Base-by-base conservation (phyloP, 2,329 filamentous ascomycete genomes). In the Pestalotiopsis sp. region DNA sequence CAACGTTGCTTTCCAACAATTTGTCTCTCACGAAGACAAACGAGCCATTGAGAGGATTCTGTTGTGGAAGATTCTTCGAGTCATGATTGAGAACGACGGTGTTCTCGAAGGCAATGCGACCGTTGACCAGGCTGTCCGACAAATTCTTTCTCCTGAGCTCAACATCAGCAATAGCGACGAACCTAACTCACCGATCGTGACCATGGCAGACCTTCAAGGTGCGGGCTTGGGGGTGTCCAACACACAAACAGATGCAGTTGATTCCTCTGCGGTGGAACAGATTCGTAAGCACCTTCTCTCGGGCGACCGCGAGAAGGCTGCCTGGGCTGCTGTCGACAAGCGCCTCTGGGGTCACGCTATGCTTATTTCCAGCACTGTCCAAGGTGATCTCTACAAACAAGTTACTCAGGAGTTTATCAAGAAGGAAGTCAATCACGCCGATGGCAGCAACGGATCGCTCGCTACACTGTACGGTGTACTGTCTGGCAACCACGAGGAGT, bases 291-390 rank as follows among this genome's bases (percentile, higher is more conserved):
- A 90, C 74, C 86, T 99, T 4, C 85, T 97, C 9, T 84, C 89
- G 67, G 96, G 97, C 11, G 91, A 98, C 61, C 89, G 94, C 25
- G 94, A 98, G 76, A 93, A 95, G 73, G 96, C 96, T 4, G 93
- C 97, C 0, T 98, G 95, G 95, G 87, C 92, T 72, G 95, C 96
- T 4, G 95, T 94, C 39, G 96, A 99, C 79, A 94, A 95, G 79
- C 90, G 95, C 63, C 84, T 99, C 2, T 99, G 97, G 97, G 96
- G 94, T 2, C 97, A 99, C 79, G 97, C 96, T 3, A 92, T 99
- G 87, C 85, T 99, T 23, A 91, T 99, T 45, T 92, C 96, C 1
- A 88, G 90, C 70, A 90, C 90, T 0, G 79, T 97, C 81, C 71
- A 74, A 6, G 96, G 93, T 1, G 92, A 93, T 25, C 85, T 97